Evolutionary conservation across 192 early-diverging fungal species (phyloP).

Genomic region (Chytriomyces hyalinus): DNA sequence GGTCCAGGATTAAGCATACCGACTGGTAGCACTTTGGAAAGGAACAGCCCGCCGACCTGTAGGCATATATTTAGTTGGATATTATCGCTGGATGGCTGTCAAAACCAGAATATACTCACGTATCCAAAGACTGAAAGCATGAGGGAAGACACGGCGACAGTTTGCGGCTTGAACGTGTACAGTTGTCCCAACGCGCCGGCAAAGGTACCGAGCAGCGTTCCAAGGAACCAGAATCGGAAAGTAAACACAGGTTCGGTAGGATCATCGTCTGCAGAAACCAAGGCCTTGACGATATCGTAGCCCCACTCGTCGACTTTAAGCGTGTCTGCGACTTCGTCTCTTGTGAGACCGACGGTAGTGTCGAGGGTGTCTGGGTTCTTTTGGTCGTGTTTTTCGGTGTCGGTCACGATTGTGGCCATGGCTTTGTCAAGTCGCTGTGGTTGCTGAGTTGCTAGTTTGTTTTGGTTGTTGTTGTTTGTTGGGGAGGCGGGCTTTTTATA

Average conservation of each 20-base stretch:
- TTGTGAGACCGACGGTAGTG: no score
- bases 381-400: no score
- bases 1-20: constrained; percentile 53
- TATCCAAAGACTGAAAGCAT: not conserved
- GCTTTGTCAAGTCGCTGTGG: no score
- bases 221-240: constrained; percentile 55
- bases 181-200: constrained; percentile 1
- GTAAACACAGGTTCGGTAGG: constrained; percentile 54
- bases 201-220: constrained; percentile 48
- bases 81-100: no score
- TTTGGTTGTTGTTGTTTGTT: no score
- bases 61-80: no score
- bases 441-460: no score
- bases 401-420: no score
- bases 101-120: not conserved
- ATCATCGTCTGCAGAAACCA: constrained; percentile 47
- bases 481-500: no score
- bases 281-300: not conserved
- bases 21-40: not conserved
- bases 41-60: not conserved
- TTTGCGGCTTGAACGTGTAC: constrained; percentile 15
- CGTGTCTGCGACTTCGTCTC: no score
- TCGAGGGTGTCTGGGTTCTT: no score
- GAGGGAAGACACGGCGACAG: constrained; percentile 7
- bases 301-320: constrained; percentile 9